Base-by-base conservation (phyloP, 2,329 filamentous ascomycete genomes). In the Chaetomiaceae sp. region DNA sequence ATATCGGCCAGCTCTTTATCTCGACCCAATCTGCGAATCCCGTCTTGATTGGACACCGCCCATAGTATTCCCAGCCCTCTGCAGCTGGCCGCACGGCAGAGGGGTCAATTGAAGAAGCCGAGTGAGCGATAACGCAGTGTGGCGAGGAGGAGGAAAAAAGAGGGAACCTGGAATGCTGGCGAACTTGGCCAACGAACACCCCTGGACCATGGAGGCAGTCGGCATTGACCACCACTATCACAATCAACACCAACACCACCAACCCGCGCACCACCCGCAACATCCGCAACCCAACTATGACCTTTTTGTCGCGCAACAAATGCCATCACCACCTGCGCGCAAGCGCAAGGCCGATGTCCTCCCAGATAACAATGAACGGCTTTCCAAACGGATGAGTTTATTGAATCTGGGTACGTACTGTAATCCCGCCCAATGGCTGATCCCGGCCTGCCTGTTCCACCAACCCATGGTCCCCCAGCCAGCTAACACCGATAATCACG, bases 341-440 rank as follows among this genome's bases (percentile, higher is more conserved):
- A 85, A 85, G 70, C 71, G 82, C 60, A 85, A 83, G 68, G 78
- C 81, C 51, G 77, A 81, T 47, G 66, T 68, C 13, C 78, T 79
- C 54, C 64, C 65, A n/a, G 63, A 67, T 16, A 60, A 80, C 62
- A 82, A 80, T 58, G 81, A 95, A 70, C 85, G 90, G 46, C 78
- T 96, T 57, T 86, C 86, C 41, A 96, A 96, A 73, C 80, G 86
- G 58, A 77, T 96, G 67, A 87, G 89, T 65, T 73, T 87, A 45
- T 77, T 96, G 49, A 90, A 91, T 66, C 72, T 96, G 58, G 87
- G 89, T 93, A 81, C 55, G 51, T 45, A n/a, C n/a, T n/a, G n/a
- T n/a, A 42, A 23, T 41, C 12, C 46, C 30, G 16, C 39, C 41
- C 48, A 48, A 47, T 41, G 30, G 30, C 10, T 7, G 30, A 25